Evolutionary conservation across 345 rosid species (phyloP), one percentile per base, ranked within the genome.

Genomic region (Ceriops decandra): DNA sequence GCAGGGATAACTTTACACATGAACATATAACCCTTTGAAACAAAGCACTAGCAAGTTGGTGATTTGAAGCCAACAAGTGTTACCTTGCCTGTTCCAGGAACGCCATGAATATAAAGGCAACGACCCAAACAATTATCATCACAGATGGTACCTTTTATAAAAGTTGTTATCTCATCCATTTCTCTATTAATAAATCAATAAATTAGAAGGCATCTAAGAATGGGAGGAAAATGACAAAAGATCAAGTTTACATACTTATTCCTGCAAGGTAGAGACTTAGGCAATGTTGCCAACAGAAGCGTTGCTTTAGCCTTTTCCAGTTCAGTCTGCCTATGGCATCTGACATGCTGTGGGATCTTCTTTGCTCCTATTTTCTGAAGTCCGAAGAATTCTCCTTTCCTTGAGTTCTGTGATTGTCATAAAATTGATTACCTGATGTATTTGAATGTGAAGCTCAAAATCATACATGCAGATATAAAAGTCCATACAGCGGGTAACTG

Each of bases 51-150:
- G 42, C 9, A 11, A 42, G 28, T 33, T n/a, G 17, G n/a, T 53
- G 61, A 24, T 52, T 19, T 49, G 33, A 42, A 62, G 66, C 28
- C 35, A 52, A 61, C 8, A 63, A 72, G 56, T 60, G 54, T 42
- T 80, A 87, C 95, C 90, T 93, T 93, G 76, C 97, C 98, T 15
- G 98, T 91, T 74, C 98, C 98, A 0, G 98, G 98, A 82, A 93
- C 98, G 80, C 98, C 98, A 64, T 91, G 97, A 76, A 91, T 81
- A 36, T 91, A 93, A 77, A 93, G 87, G 71, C 98, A 93, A 61
- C 95, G 89, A 19, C 98, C 97, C 56, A 91, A 76, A 75, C 98
- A 93, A 64, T 88, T 93, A 77, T 88, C 89, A 79, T 85, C 89
- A n/a, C 84, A 86, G 68, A 89, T 91, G 30, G 93, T 95, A 77